phyloP scores from a whole-genome alignment of 805 yeast species.

The Candida yuanshanica region DNA sequence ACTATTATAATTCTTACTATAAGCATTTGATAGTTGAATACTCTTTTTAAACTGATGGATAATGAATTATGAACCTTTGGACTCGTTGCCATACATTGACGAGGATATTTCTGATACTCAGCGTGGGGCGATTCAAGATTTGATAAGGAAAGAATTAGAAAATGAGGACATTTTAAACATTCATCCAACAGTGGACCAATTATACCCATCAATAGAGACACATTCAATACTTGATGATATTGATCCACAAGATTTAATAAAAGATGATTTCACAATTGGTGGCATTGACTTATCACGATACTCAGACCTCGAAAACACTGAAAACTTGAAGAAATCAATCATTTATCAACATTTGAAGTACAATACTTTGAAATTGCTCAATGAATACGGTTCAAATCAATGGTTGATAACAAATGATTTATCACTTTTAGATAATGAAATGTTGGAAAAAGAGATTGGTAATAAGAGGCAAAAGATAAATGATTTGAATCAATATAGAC shows the following conservation, averaged over 20 bases:
- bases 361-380: constrained; percentile 33
- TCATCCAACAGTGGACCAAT: constrained; percentile 2
- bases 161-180: not conserved
- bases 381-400: constrained; percentile 30
- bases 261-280: constrained; percentile 1
- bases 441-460: constrained; percentile 25
- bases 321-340: constrained; percentile 20
- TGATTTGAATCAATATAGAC: constrained; percentile 37
- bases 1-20: too few relatives aligned
- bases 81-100: constrained; percentile 36
- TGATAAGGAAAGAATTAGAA: constrained; percentile 2
- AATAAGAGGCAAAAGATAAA: constrained; percentile 39
- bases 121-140: constrained; percentile 8
- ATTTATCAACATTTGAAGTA: constrained; percentile 27
- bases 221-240: not conserved
- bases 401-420: constrained; percentile 33
- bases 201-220: not conserved
- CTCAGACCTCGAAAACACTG: constrained; percentile 18
- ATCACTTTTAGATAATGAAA: constrained; percentile 24
- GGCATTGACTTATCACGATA: constrained; percentile 5
- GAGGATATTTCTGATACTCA: constrained; percentile 31
- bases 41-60: not conserved
- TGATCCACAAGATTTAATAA: not conserved
- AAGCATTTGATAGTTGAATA: too few relatives aligned
- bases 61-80: constrained; percentile 31